Base-by-base conservation (phyloP, 805 yeast species). In the Maudiozyma saulgeensis region DNA sequence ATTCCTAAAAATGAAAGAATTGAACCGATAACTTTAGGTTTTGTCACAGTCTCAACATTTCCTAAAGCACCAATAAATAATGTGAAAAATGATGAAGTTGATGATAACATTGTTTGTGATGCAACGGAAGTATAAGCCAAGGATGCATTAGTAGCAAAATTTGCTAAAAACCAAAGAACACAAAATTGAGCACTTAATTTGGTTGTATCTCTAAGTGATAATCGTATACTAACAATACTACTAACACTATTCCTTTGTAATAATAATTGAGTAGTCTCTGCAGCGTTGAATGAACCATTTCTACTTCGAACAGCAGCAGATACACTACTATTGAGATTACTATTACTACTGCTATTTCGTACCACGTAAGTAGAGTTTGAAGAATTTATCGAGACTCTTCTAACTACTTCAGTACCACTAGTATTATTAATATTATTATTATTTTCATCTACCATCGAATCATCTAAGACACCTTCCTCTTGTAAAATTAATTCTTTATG, bases 21-120 rank as follows among this genome's bases (percentile, higher is more conserved):
- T 6, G 91, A 75, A 0, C 96, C 96, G 21, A 76, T 55, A 1
- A 89, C 58, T 62, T 91, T 93, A 44, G 76, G 70, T 16, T 64
- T 60, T 57, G 80, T 84, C 60, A 91, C 77, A 26, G 66, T 68
- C 65, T 91, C 98, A 1, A 89, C 78, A 31, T 81, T 72, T 50
- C 81, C 81, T 25, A 85, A 54, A 48, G 82, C 79, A 1, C 98
- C 98, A 8, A 91, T 76, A 1, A 90, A 57, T 39, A 93, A 74
- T 0, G 99, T 93, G 77, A 93, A 93, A 63, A 93, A 89, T 7
- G 96, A 86, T 5, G 95, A 84, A 0, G 98, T 90, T 37, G 96
- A 85, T 16, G 96, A 85, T 39, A 93, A 68, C 23, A 93, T 91
- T 2, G 98, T 93, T 60, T 95, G 97, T 13, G 93, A 84, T 2